Evolutionary conservation across 2,329 filamentous ascomycete species (phyloP), one percentile per base, ranked within the genome.

Genomic region (Metarhizium brunneum): DNA sequence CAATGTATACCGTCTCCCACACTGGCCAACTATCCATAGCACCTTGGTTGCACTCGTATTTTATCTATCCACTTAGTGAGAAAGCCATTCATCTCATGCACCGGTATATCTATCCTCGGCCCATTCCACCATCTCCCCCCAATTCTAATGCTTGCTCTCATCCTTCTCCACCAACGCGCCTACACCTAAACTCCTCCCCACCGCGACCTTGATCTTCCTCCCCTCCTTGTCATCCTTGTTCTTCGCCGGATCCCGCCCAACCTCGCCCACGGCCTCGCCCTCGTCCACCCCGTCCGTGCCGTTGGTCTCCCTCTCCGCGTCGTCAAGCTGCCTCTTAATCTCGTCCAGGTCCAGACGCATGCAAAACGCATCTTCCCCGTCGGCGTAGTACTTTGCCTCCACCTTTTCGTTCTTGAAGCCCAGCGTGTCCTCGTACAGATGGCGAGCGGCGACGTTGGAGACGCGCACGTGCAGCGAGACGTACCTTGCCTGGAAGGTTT

Each of bases 381-480:
- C 94, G 56, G 94, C 94, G 70, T 99, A 99, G 81, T 96, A 96
- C 74, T 92, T 94, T 51, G 81, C 70, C 73, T 95, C 90, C 11
- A 87, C 84, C 76, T 91, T 94, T 61, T 94, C 90, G 62, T 89
- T 88, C 68, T 85, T 82, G 79, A 96, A 97, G 54, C 90, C 86
- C 1, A 96, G 83, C 0, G 92, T 96, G 69, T 95, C 88, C 64
- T 90, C 86, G 81, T 99, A 99, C 25, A 99, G 82, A 65, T 88
- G 89, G 59, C 96, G 83, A 30, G 94, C 94, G 6, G 94, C 94
- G 59, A 83, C 82, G 78, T 99, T 99, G 72, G 88, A 94, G 54
- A 96, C 84, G 66, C 94, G 92, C 61, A 99, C 94, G 76, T 99
- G 94, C 38, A 99, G 83, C 38, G 89, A 95, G 67, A 99, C 92